A percentile compares a stretch with the other conserved stretches of the same genome.
These are phyloP conservation scores for Linaria vulgaris DNA, from an alignment of 257 asterid species.

Conservation along the genomic window DNA sequence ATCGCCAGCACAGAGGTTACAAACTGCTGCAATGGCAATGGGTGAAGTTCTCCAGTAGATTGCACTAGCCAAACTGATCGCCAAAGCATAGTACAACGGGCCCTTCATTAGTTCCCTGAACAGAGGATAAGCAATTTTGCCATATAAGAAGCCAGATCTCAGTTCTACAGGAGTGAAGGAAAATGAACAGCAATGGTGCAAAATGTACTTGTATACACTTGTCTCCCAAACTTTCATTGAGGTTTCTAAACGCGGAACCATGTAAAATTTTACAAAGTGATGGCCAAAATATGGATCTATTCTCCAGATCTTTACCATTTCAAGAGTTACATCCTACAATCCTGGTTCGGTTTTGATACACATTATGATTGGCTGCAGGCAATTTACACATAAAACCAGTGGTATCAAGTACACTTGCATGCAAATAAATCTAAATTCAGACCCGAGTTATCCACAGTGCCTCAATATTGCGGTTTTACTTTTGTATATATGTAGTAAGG, in stretches of 20 bases:
- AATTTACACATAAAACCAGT: neutral
- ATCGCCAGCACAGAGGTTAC: slow-evolving; percentile 96
- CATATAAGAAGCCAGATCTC: slow-evolving; percentile 27
- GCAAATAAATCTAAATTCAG: neutral
- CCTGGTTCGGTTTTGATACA: neutral
- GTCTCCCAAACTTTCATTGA: neutral
- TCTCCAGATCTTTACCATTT: slow-evolving; percentile 18
- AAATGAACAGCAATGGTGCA: neutral
- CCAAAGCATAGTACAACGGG: slow-evolving; percentile 79
- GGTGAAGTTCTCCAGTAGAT: slow-evolving; percentile 94
- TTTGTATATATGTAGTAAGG: slow-evolving; percentile 1
- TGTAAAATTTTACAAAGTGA: neutral
- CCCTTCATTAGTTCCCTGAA: slow-evolving; percentile 95
- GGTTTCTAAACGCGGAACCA: neutral
- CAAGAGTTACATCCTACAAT: neutral
- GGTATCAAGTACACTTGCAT: slow-evolving; percentile 4
- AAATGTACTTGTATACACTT: slow-evolving; percentile 4
- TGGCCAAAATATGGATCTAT: neutral
- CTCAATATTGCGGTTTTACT: neutral
- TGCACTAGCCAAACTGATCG: slow-evolving; percentile 73
- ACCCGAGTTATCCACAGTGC: slow-evolving; percentile 1
- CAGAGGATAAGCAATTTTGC: slow-evolving; percentile 17
- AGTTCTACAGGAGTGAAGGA: slow-evolving; percentile 6
- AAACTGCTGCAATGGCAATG: slow-evolving; percentile 74
- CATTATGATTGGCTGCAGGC: neutral